Evolutionary conservation across 805 yeast species (phyloP).

Genomic region (Candida lessepsii): DNA sequence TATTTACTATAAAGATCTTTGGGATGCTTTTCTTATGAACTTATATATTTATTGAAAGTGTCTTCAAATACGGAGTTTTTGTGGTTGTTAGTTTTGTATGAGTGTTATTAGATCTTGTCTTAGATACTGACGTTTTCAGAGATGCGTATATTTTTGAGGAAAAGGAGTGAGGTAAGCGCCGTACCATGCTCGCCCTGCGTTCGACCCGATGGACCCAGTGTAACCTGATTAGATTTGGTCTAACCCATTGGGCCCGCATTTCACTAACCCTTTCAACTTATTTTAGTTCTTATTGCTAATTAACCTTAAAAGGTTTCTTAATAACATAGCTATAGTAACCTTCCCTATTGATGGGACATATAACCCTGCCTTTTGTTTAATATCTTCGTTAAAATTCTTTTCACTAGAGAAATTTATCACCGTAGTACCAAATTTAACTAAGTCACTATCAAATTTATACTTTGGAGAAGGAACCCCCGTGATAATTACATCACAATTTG

Average conservation of each 20-base stretch:
- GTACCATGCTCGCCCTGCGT: no score
- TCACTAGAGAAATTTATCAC: conserved; percentile 87
- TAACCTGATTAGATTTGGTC: no score
- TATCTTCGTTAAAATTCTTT: conserved; percentile 80
- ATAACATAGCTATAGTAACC: conserved; percentile 91
- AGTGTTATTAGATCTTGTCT: no score
- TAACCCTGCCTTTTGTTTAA: conserved; percentile 81
- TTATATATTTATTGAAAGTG: no score
- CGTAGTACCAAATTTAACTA: conserved; percentile 82
- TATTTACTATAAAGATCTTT: no score
- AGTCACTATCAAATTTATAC: conserved; percentile 84
- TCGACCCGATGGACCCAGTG: no score
- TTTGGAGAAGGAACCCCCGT: conserved; percentile 89
- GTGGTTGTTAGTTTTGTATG: no score
- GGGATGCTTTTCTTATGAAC: no score
- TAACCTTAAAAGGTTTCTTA: conserved; percentile 83
- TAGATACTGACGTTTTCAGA: conserved; percentile 1
- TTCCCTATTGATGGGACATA: conserved; percentile 96
- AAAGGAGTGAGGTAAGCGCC: no score
- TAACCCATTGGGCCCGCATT: no score
- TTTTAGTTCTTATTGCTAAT: conserved; percentile 50
- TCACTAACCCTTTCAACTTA: not conserved
- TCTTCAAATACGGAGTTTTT: no score
- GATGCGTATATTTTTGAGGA: not conserved
- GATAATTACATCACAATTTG: conserved; percentile 82